phyloP scores from a whole-genome alignment of 2,329 filamentous ascomycete species.

The Aspergillus oerlinghausenensis region DNA sequence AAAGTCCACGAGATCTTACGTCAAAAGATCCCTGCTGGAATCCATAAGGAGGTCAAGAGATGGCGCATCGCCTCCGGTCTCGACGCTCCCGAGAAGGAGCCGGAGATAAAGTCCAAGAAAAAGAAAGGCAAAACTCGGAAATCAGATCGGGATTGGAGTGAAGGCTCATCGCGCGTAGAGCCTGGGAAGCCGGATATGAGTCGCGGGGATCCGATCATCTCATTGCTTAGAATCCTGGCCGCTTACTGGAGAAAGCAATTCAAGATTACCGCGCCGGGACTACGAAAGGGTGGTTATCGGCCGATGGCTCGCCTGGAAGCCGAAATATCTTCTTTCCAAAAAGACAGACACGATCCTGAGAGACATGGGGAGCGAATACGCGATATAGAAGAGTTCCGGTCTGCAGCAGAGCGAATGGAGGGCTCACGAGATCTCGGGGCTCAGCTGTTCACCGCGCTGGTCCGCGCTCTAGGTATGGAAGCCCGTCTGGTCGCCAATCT shows the following conservation, averaged over 20 bases:
- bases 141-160: conserved; percentile 63
- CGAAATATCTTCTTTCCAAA: conserved; percentile 66
- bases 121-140: conserved; percentile 37
- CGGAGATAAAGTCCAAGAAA: conserved; percentile 37
- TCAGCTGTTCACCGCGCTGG: conserved; percentile 81
- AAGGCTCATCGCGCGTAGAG: conserved; percentile 64
- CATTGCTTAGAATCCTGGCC: conserved; percentile 69
- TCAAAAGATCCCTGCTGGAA: conserved; percentile 62
- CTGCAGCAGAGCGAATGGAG: conserved; percentile 62
- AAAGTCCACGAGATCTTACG: conserved; percentile 72
- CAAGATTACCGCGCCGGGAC: conserved; percentile 66
- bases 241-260: conserved; percentile 89
- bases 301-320: conserved; percentile 68
- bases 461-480: conserved; percentile 77
- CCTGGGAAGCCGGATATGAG: conserved; percentile 71
- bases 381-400: conserved; percentile 63
- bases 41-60: conserved; percentile 68
- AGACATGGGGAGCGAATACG: conserved; percentile 72
- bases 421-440: conserved; percentile 85
- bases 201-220: conserved; percentile 73
- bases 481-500: conserved; percentile 78
- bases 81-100: conserved; percentile 41
- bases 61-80: conserved; percentile 68
- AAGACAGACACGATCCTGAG: conserved; percentile 57
- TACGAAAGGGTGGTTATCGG: conserved; percentile 90